Base-by-base conservation (phyloP, 257 asterid species). In the Ajuga chamaepitys region DNA sequence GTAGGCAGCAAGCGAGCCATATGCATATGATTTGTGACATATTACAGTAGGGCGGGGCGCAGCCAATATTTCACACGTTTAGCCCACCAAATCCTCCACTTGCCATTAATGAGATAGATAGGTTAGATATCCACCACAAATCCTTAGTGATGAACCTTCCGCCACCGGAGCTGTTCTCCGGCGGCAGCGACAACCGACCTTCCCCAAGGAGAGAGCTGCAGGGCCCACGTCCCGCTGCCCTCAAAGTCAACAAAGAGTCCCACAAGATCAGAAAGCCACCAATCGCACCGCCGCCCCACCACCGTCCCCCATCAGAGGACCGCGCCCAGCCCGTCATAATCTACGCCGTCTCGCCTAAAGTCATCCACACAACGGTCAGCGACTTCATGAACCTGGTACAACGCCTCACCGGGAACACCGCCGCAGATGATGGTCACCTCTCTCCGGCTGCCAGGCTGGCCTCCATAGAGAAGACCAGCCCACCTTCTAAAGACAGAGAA, bases 371-470 rank as follows among this genome's bases (percentile, higher is more conserved):
- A 57, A 93, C 94, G 25, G 95, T 70, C 60, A 70, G 72, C 67
- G 97, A 93, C 61, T 93, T 85, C 85, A 93, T 80, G 97, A 68
- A 77, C 74, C 78, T 93, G 14, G 98, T 93, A 12, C 98, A 93
- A 34, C 84, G 98, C 46, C 94, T 93, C 69, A 93, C 98, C 22
- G 98, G 98, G 10, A 76, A 77, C 92, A 24, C 53, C 78, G 30
- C 71, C 77, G 25, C 69, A 69, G 44, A 25, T 24, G 51, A 21
- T 57, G 67, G 11, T 61, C 73, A 71, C 52, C 58, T 93, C 14
- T 89, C 98, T 2, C 98, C 97, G 41, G 98, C 98, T 0, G 98
- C 98, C 59, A 76, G 91, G 54, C 42, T 87, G 48, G 98, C 98
- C 3, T 82, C 96, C 0, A 74, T 85, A 0, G 96, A 93, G 77